Percentiles rank a stretch among this genome's conserved stretches.
phyloP scores from a whole-genome alignment of 371 early-diverging fungal genomes.

The Lichtheimia corymbifera region DNA sequence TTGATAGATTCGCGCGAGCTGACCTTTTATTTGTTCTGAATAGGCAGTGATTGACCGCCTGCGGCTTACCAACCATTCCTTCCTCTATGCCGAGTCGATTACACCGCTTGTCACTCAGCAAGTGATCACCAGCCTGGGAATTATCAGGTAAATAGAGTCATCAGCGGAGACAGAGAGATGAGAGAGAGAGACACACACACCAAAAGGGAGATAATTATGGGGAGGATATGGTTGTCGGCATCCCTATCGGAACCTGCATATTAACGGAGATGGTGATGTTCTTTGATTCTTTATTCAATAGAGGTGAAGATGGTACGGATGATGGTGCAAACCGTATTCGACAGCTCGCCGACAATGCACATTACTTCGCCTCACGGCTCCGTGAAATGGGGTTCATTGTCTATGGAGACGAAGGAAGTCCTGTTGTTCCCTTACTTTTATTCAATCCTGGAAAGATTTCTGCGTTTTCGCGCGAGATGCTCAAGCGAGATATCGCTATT shows the following conservation, averaged over 20 bases:
- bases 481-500: slow-evolving; percentile 90
- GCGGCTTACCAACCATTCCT: slow-evolving; percentile 82
- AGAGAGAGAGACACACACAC: too few relatives aligned
- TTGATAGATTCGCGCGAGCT: too few relatives aligned
- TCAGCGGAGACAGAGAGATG: too few relatives aligned
- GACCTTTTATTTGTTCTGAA: too few relatives aligned
- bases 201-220: too few relatives aligned
- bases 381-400: slow-evolving; percentile 94
- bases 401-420: slow-evolving; percentile 93
- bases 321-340: slow-evolving; percentile 86
- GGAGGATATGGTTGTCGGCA: too few relatives aligned
- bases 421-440: slow-evolving; percentile 93
- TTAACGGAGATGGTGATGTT: too few relatives aligned
- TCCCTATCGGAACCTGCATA: too few relatives aligned
- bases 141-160: slow-evolving; percentile 51
- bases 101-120: slow-evolving; percentile 90
- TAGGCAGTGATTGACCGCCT: slow-evolving; percentile 84
- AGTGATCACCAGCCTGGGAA: slow-evolving; percentile 80
- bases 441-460: slow-evolving; percentile 97
- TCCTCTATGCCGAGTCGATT: slow-evolving; percentile 93
- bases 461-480: slow-evolving; percentile 94
- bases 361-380: slow-evolving; percentile 81
- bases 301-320: slow-evolving; percentile 84
- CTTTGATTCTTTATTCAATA: slow-evolving; percentile 13
- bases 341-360: slow-evolving; percentile 82